These are phyloP conservation scores for Wickerhamiella slavikovae DNA, from an alignment of 805 yeast species.

Conservation along the genomic window DNA sequence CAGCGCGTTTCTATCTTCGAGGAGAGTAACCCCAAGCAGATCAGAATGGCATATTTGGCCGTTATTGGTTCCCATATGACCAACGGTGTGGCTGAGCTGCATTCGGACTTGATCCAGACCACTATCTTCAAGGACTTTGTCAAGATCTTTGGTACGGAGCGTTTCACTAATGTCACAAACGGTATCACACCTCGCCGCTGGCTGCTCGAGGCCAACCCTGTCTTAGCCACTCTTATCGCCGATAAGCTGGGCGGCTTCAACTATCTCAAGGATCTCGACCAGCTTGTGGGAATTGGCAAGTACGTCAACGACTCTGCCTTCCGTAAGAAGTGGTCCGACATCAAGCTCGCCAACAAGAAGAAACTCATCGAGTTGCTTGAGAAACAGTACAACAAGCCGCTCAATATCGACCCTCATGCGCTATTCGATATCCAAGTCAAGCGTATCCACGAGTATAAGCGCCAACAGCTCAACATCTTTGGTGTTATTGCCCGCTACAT, in stretches of 20 bases:
- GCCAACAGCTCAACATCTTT: slow-evolving; percentile 83
- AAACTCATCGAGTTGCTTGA: slow-evolving; percentile 49
- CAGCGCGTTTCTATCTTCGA: slow-evolving; percentile 65
- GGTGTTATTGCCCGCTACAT: slow-evolving; percentile 75
- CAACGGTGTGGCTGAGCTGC: slow-evolving; percentile 90
- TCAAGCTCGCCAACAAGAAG: slow-evolving; percentile 50
- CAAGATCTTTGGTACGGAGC: slow-evolving; percentile 55
- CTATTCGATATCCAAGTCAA: slow-evolving; percentile 84
- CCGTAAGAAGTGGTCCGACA: slow-evolving; percentile 45
- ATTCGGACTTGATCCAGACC: slow-evolving; percentile 73
- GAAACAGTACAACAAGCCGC: slow-evolving; percentile 34
- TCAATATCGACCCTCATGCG: slow-evolving; percentile 39
- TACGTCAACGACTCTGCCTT: slow-evolving; percentile 50
- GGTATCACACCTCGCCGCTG: slow-evolving; percentile 95
- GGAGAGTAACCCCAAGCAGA: slow-evolving; percentile 60
- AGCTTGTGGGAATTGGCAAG: slow-evolving; percentile 44
- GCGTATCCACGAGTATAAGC: slow-evolving; percentile 87
- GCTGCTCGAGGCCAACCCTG: slow-evolving; percentile 86
- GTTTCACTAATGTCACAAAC: slow-evolving; percentile 80
- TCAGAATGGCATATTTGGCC: slow-evolving; percentile 84
- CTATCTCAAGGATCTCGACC: slow-evolving; percentile 45
- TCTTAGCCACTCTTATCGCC: slow-evolving; percentile 50
- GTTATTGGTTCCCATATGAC: slow-evolving; percentile 83
- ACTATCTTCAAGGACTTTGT: slow-evolving; percentile 86
- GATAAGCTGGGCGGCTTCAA: slow-evolving; percentile 49